Evolutionary conservation across 1,139 yeast genomes (phyloP), one percentile per base, ranked within the genome.

Genomic region (Keqinozyma sinolaborantium): DNA sequence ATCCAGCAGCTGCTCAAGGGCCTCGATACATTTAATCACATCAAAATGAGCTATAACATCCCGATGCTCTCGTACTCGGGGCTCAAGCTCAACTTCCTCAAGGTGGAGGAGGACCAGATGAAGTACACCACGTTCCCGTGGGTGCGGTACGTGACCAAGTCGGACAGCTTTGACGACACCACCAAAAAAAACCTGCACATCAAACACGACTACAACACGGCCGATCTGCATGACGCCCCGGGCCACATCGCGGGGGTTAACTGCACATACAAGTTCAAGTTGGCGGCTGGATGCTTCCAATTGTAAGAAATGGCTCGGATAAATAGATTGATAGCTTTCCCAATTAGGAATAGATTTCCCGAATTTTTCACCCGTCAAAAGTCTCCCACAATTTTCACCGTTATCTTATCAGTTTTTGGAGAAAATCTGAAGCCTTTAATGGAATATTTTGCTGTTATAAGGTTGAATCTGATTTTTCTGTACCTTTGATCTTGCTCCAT

Each of bases 91-190:
- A 64, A 56, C 23, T 69, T 66, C 36, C 44, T 69, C 16, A 53
- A 64, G 23, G 72, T 69, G 5, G 47, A 44, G 29, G 73, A 67
- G 38, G 64, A 58, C 11, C 58, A 56, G 31, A 47, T 68, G 59
- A 61, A 67, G 31, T 69, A 69, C 38, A 54, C 72, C 0, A 63
- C 73, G 39, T 68, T 69, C 38, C 74, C 75, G 2, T 69, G 75
- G 75, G 65, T 69, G 4, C 51, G 70, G 33, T 68, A 69, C 35
- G 38, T 56, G n/a, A 64, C 73, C 1, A 56, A 58, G 32, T 49
- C 66, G 1, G 42, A 34, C 19, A 18, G 21, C 10, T 18, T 18
- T 18, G 10, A 10, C 21, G 21, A 18, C 9, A 18, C 21, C 21
- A 18, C 21, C 10, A 10, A 7, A 7, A 18, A 18, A 18, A 10